phyloP scores from a whole-genome alignment of 257 asterid genomes.

The Nicotiana paniculata region DNA sequence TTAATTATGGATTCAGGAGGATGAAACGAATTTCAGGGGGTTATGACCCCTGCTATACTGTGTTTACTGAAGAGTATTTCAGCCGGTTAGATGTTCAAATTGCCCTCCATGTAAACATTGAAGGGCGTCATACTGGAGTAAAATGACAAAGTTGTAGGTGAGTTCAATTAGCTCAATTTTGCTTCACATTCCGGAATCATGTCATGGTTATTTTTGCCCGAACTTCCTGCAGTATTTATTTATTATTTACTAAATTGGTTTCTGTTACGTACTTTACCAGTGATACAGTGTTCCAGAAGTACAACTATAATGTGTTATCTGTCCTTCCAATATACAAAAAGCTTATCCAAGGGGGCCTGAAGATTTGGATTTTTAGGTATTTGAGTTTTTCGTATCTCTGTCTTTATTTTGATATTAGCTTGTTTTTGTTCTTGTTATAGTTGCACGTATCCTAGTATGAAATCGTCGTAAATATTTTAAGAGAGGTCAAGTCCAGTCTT shows the following conservation, averaged over 20 bases:
- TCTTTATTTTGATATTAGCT: not conserved
- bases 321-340: constrained; percentile 57
- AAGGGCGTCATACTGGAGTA: constrained; percentile 18
- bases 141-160: constrained; percentile 66
- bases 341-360: constrained; percentile 71
- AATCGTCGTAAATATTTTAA: too few species aligned
- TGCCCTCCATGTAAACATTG: constrained; percentile 37
- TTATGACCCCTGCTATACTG: constrained; percentile 72
- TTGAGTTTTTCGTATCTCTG: not conserved
- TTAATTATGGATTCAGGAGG: constrained; percentile 22
- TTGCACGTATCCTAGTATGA: not conserved
- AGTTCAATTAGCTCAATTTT: constrained; percentile 1
- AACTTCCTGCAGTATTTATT: not conserved
- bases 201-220: not conserved
- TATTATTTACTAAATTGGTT: not conserved
- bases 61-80: constrained; percentile 42
- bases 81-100: constrained; percentile 56
- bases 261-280: constrained; percentile 15
- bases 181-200: not conserved
- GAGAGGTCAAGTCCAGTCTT: too few species aligned
- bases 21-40: constrained; percentile 53
- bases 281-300: too few species aligned
- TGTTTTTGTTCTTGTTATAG: not conserved
- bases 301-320: constrained; percentile 46
- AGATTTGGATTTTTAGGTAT: constrained; percentile 89